Evolutionary conservation across 441 rosid species (phyloP), one percentile per base, ranked within the genome.

Genomic region (Erodium chrysanthum): DNA sequence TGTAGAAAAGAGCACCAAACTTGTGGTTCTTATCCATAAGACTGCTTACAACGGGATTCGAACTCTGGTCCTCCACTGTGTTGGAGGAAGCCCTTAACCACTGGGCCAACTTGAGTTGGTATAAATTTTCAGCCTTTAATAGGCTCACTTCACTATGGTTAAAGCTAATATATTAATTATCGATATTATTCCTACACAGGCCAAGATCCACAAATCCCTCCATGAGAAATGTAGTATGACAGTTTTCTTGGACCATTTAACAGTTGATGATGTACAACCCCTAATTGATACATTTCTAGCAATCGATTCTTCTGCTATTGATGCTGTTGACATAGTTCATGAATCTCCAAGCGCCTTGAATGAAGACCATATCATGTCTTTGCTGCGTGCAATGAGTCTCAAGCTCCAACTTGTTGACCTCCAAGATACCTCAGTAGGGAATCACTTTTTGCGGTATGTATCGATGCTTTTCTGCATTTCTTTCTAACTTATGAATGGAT

Each of bases 331-430:
- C 31, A 22, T 83, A 27, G 22, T 76, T 71, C 64, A 75, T 27
- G 74, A 72, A 72, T 56, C 76, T 3, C 62, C 76, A 56, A 66
- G 73, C 60, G 52, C 35, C 70, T 71, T 80, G 77, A 79, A 75
- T 48, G 79, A 67, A 64, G 80, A 81, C 20, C 27, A 27, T 75
- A 40, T 85, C 27, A 61, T 83, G 50, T 71, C 73, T 46, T 74
- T 85, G 80, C 68, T 83, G 74, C 72, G 69, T 71, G 76, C 78
- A 14, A 62, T 79, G 8, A 66, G 74, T 69, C 70, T 48, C 58
- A 85, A 80, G 77, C 84, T 83, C 33, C 66, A 71, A 68, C 72
- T 74, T 46, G 74, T 83, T 21, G 78, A 83, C 71, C 79, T 85
- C 48, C 70, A 63, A 44, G 79, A 68, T 52, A n/a, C 60, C 15